Base-by-base conservation (phyloP, 2,329 filamentous ascomycete species). In the Fusarium mundagurra region DNA sequence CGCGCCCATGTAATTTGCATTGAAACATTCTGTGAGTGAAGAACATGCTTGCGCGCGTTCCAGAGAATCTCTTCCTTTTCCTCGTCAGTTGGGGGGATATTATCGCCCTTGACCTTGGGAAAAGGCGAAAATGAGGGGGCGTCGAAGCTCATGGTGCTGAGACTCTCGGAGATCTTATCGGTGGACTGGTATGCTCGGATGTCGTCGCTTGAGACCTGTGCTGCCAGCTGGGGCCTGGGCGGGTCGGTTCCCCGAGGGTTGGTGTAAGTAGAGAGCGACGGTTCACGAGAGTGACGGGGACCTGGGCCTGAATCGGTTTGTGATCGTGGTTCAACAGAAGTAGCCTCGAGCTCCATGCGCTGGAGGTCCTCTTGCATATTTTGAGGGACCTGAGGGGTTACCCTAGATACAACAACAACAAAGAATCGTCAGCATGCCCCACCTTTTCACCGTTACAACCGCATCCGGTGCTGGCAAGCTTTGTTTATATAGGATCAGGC, bases 1-100 rank as follows among this genome's bases (percentile, higher is more conserved):
- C 97, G 93, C 45, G 96, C 96, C 96, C 96, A 99, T 69, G 94
- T 94, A 79, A 99, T 89, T 85, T 99, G 96, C 91, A 97, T 97
- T 77, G 97, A 92, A 55, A 97, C 94, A 81, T 99, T 95, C 79
- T 97, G 97, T 53, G 95, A 98, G 80, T 95, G 94, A 72, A 99
- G 88, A 41, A 98, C 96, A 67, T 93, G 90, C 70, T 93, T 85
- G 64, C 96, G 91, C 39, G 95, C 94, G 81, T 92, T 92, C 85
- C 97, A 96, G 61, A 99, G 85, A 55, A 94, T 95, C 36, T 93
- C 91, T 83, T 98, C 96, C 83, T 97, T 95, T 80, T 98, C 94
- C 76, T 98, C 95, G 83, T 98, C 95, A 65, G 94, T 95, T 3
- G 94, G 94, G 18, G 96, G 96, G 27, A 99, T 93, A 82, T 98